Percentiles rank a stretch among this genome's conserved stretches.
Conservation (phyloP, 2,329 filamentous ascomycete species). For the Cordyceps militaris region DNA sequence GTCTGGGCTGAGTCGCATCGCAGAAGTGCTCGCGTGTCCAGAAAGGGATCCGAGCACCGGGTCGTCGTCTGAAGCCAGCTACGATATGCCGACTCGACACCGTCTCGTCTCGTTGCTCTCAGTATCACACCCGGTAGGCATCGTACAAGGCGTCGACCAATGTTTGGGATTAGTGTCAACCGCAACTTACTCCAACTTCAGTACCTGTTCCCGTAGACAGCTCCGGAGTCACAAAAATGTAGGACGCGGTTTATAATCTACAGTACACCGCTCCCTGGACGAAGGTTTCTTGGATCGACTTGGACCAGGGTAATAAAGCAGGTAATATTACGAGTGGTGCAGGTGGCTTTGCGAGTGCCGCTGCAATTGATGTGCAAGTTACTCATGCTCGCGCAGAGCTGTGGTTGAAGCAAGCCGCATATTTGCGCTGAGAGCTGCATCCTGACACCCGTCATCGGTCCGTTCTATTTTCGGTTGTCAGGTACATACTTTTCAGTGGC, state of each 20-base stretch:
- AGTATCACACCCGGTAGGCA: background rate
- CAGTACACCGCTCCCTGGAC: too few relatives aligned
- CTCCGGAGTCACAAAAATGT: background rate
- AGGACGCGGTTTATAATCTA: background rate
- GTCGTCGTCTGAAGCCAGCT: background rate
- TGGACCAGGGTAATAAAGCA: background rate
- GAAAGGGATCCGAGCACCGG: background rate
- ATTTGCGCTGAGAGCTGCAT: background rate
- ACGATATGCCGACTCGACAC: background rate
- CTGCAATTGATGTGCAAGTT: background rate
- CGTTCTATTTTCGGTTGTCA: background rate
- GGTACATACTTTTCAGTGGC: background rate
- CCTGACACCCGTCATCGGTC: background rate
- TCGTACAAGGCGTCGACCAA: background rate
- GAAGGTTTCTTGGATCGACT: background rate
- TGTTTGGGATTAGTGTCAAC: background rate
- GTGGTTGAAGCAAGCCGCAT: background rate
- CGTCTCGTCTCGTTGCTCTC: background rate
- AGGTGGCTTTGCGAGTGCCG: background rate
- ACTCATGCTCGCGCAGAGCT: background rate
- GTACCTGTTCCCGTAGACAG: background rate
- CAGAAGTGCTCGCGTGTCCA: background rate
- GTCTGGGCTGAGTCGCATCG: background rate
- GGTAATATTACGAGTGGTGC: background rate
- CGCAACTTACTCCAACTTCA: background rate